A percentile compares a stretch with the other conserved stretches of the same genome.
Evolutionary conservation across 139 green algal species (phyloP).

Genomic region (Raphidocelis subcapitata): DNA sequence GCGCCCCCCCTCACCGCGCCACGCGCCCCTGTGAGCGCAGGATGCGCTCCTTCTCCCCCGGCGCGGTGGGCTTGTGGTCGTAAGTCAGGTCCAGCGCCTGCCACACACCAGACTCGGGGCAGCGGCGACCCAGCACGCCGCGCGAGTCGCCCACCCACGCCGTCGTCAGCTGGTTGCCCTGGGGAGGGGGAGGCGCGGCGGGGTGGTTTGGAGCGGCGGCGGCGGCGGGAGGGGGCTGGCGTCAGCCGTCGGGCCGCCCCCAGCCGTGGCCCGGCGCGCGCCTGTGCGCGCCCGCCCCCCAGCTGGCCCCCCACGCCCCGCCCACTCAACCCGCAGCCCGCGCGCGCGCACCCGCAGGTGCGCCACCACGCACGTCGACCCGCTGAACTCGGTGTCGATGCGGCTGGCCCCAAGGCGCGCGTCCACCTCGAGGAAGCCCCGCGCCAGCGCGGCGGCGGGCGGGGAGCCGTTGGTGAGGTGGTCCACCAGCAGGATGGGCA

Average conservation of each 20-base stretch:
- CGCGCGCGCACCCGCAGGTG: slow-evolving; percentile 51
- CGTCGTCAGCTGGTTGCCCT: slow-evolving; percentile 58
- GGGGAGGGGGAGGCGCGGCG: not conserved
- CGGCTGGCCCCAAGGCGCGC: slow-evolving; percentile 39
- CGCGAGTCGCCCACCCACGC: slow-evolving; percentile 91
- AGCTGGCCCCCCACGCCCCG: too few species aligned
- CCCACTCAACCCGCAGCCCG: not conserved
- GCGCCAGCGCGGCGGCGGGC: slow-evolving; percentile 27
- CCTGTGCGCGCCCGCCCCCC: too few species aligned
- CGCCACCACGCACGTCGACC: slow-evolving; percentile 74
- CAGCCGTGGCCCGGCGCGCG: too few species aligned
- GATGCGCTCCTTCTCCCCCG: slow-evolving; percentile 79
- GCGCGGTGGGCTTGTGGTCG: slow-evolving; percentile 87
- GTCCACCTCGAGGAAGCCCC: slow-evolving; percentile 73
- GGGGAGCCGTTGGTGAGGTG: slow-evolving; percentile 45
- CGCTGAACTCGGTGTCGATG: slow-evolving; percentile 83
- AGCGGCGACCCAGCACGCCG: slow-evolving; percentile 46
- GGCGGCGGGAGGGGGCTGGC: too few species aligned
- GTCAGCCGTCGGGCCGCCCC: too few species aligned
- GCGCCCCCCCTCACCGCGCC: slow-evolving; percentile 62
- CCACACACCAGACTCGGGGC: slow-evolving; percentile 28
- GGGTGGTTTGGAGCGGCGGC: too few species aligned
- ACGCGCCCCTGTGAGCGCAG: slow-evolving; percentile 71
- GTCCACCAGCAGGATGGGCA: slow-evolving; percentile 75
- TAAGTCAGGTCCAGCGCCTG: slow-evolving; percentile 72